Evolutionary conservation across 2,329 filamentous ascomycete species (phyloP), one percentile per base, ranked within the genome.

Genomic region (Zarea fungicola): DNA sequence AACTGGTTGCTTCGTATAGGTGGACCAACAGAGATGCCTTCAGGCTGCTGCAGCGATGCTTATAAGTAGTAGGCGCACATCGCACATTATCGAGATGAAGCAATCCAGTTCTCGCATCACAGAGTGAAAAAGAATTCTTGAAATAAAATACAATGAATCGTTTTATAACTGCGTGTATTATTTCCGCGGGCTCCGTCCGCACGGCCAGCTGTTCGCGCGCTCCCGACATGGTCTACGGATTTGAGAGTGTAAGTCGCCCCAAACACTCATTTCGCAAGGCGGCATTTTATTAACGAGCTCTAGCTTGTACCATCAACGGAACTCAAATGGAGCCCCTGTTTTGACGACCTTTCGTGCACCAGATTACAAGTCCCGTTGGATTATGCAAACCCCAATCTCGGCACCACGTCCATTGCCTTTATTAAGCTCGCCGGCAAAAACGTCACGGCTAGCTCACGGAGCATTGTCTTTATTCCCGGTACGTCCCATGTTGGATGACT

Each of bases 1-100:
- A 22, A 56, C 52, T 56, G 46, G 53, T 41, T 48, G n/a, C 42
- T 54, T 56, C 56, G 55, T 57, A 57, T 55, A 58, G 45, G 54
- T 45, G 50, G 54, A 42, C 50, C 22, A 32, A 28, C 16, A 10
- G 3, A n/a, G 28, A n/a, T 42, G n/a, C n/a, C n/a, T n/a, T n/a
- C n/a, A n/a, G n/a, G n/a, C n/a, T n/a, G n/a, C n/a, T n/a, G n/a
- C n/a, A n/a, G n/a, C n/a, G n/a, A n/a, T n/a, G n/a, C n/a, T n/a
- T 43, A 22, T 32, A 18, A 29, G 18, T 19, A 18, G n/a, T 16
- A 34, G 14, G 31, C 13, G 8, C n/a, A 13, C 11, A n/a, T n/a
- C n/a, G n/a, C n/a, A n/a, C n/a, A n/a, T n/a, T n/a, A n/a, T n/a
- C n/a, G n/a, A n/a, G n/a, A n/a, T n/a, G n/a, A n/a, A n/a, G n/a